A percentile compares a stretch with the other conserved stretches of the same genome.
phyloP scores from a whole-genome alignment of 352 stramenopile species.

The Globisporangium iwayamae region DNA sequence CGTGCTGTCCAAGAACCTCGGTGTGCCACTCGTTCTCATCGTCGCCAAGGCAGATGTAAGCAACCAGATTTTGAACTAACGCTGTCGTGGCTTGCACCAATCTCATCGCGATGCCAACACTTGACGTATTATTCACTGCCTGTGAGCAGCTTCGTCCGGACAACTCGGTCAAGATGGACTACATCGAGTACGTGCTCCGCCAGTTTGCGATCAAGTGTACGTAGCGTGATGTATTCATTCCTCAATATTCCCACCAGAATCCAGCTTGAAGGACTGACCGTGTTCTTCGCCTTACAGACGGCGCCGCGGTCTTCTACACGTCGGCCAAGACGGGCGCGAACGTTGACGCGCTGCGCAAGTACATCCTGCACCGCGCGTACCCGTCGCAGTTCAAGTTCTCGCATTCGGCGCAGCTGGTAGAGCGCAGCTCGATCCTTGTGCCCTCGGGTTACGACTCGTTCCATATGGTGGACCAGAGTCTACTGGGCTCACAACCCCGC shows the following conservation, averaged over 20 bases:
- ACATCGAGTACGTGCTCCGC: constrained; percentile 76
- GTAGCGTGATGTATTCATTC: constrained; percentile 20
- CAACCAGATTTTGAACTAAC: constrained; percentile 7
- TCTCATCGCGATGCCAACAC: not conserved
- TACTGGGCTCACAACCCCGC: constrained; percentile 68
- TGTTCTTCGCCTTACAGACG: constrained; percentile 31
- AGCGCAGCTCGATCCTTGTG: constrained; percentile 67
- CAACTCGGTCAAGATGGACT: constrained; percentile 85
- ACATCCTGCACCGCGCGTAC: constrained; percentile 70
- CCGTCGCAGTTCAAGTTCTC: constrained; percentile 70
- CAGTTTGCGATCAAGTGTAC: constrained; percentile 79
- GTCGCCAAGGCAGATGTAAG: constrained; percentile 76
- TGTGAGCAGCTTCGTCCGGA: constrained; percentile 50
- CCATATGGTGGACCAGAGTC: constrained; percentile 66
- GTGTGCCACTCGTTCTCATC: constrained; percentile 67
- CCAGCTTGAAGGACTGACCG: not conserved
- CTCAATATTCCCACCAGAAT: not conserved
- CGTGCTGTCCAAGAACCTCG: constrained; percentile 74
- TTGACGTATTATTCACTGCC: not conserved
- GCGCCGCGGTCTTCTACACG: constrained; percentile 75
- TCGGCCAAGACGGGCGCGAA: constrained; percentile 77
- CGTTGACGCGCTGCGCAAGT: constrained; percentile 66
- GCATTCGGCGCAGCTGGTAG: constrained; percentile 65
- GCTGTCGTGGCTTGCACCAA: too few species aligned
- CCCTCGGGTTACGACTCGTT: constrained; percentile 80